These are phyloP conservation scores for Xylariaceae sp. DNA, from an alignment of 2,329 filamentous ascomycete genomes.

Conservation along the genomic window DNA sequence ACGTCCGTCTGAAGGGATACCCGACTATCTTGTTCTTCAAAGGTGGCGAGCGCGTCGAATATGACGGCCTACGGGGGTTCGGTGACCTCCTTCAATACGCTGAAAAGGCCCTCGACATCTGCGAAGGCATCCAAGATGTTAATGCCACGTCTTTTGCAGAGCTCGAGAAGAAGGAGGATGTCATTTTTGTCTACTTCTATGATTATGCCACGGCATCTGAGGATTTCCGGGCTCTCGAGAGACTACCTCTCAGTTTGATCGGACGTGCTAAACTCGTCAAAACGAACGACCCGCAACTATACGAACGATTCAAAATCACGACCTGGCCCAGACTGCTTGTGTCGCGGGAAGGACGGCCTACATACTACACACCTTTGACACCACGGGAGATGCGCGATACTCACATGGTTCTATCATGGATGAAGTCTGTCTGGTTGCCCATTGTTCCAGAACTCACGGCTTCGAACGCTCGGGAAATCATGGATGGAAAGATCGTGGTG, in stretches of 20 bases:
- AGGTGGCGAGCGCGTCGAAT: slow-evolving; percentile 86
- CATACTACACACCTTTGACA: slow-evolving; percentile 81
- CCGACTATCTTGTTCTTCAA: slow-evolving; percentile 92
- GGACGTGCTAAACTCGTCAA: slow-evolving; percentile 91
- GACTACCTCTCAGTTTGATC: slow-evolving; percentile 79
- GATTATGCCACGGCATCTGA: slow-evolving; percentile 90
- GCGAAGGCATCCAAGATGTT: slow-evolving; percentile 73
- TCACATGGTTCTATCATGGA: slow-evolving; percentile 76
- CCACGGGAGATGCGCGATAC: slow-evolving; percentile 91
- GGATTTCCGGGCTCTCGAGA: slow-evolving; percentile 83
- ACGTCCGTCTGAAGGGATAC: slow-evolving; percentile 71
- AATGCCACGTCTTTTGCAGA: slow-evolving; percentile 69
- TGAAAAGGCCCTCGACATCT: slow-evolving; percentile 75
- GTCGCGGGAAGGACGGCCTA: slow-evolving; percentile 79
- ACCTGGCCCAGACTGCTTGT: slow-evolving; percentile 95
- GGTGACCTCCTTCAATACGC: slow-evolving; percentile 86
- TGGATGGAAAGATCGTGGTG: slow-evolving; percentile 92
- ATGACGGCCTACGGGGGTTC: slow-evolving; percentile 82
- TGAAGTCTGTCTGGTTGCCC: slow-evolving; percentile 93
- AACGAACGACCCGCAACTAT: slow-evolving; percentile 71
- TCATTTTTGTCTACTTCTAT: slow-evolving; percentile 97
- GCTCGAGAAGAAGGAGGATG: slow-evolving; percentile 87
- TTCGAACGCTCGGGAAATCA: slow-evolving; percentile 86
- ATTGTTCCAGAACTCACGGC: slow-evolving; percentile 92
- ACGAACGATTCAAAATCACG: slow-evolving; percentile 84